A percentile compares a stretch with the other conserved stretches of the same genome.
Conservation (phyloP, 495 filamentous ascomycete genomes). For the Tuber calosporum region DNA sequence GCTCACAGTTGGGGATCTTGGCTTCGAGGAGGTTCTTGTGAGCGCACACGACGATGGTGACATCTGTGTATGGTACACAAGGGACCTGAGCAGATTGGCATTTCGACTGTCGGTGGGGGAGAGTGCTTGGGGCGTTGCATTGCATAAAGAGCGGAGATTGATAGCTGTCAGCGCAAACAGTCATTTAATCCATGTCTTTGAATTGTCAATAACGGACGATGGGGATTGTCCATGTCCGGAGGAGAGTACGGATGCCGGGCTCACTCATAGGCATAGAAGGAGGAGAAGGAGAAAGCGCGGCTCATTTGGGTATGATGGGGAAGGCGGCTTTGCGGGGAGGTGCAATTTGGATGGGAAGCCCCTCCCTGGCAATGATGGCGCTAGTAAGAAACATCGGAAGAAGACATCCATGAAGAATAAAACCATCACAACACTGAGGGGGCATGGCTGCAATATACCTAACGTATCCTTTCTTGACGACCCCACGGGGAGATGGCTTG, state of each 20-base stretch:
- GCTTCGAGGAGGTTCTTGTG: slow-evolving; percentile 69
- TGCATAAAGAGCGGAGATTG: slow-evolving; percentile 68
- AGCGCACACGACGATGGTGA: slow-evolving; percentile 82
- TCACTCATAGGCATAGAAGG: slow-evolving; percentile 24
- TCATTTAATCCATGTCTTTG: slow-evolving; percentile 39
- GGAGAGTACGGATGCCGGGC: slow-evolving; percentile 12
- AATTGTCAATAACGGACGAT: slow-evolving; percentile 27
- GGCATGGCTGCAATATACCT: slow-evolving; percentile 60
- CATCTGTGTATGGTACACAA: slow-evolving; percentile 69
- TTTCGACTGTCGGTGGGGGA: slow-evolving; percentile 54
- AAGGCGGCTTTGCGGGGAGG: slow-evolving; percentile 12
- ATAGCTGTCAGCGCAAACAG: slow-evolving; percentile 76
- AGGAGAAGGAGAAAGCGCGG: slow-evolving; percentile 19
- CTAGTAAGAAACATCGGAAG: slow-evolving; percentile 13
- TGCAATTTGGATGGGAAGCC: not conserved
- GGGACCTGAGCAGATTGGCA: slow-evolving; percentile 40
- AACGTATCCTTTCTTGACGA: slow-evolving; percentile 66
- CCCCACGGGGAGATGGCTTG: slow-evolving; percentile 59
- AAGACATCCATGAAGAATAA: slow-evolving; percentile 25
- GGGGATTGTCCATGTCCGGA: slow-evolving; percentile 3
- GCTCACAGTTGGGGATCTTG: slow-evolving; percentile 70
- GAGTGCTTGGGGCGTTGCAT: slow-evolving; percentile 85
- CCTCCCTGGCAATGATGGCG: slow-evolving; percentile 5
- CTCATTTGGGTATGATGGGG: slow-evolving; percentile 49
- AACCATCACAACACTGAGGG: slow-evolving; percentile 32